Evolutionary conservation across 2,329 filamentous ascomycete genomes (phyloP), one percentile per base, ranked within the genome.

Genomic region (Ceratocystis albifundus): DNA sequence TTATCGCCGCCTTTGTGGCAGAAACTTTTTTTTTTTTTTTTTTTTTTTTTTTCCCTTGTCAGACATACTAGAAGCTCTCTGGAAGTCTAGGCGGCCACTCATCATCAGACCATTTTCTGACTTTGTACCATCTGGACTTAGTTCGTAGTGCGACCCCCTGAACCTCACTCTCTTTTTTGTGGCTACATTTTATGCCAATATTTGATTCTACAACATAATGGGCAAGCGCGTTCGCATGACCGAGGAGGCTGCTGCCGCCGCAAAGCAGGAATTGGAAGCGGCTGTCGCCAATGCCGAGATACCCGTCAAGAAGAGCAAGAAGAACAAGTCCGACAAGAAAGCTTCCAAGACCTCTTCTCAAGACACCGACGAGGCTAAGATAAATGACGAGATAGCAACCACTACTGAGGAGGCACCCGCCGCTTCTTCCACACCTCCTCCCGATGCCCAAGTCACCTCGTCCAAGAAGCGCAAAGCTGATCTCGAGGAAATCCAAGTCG

Each of bases 401-500:
- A 30, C 25, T n/a, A 28, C 57, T 57, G 64, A 66, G 36, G 64
- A 66, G 36, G 36, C 64, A 30, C 17, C 17, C 17, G 36, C 46
- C 10, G 45, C 20, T 32, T 20, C 63, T 17, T 36, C 59, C 22
- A 61, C 64, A 44, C 7, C 32, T 12, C 48, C 28, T 12, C 61
- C 48, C 20, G 50, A 65, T 30, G 55, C 20, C 45, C 45, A 69
- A 20, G 44, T 62, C 46, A 66, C 50, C n/a, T 44, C 74, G 32
- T 77, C 78, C 66, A 88, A 82, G 74, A 90, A 95, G 78, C 88
- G 89, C 75, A 94, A 93, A 76, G 78, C 85, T 62, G 77, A 80
- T 65, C 75, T 82, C 65, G 82, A 86, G 61, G 88, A 92, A 72
- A 88, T 99, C 72, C 90, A 96, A 75, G 91, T 99, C 74, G 90